Evolutionary conservation across 2,329 filamentous ascomycete genomes (phyloP).

Genomic region (Epichloe amarillans): DNA sequence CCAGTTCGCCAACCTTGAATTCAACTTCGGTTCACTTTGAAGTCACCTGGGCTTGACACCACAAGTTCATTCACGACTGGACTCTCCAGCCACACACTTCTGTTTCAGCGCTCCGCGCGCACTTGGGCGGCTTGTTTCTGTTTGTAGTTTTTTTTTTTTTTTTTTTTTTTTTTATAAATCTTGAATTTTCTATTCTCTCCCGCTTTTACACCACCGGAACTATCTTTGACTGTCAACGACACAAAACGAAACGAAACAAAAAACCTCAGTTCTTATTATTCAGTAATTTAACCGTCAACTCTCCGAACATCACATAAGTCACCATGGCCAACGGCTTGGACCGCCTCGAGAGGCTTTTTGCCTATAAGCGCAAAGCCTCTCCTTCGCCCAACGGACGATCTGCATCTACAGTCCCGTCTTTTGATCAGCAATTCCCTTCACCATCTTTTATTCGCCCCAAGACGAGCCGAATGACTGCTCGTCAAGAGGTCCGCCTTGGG

Average conservation of each 20-base stretch:
- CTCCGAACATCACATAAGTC: background rate
- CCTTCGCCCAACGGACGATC: constrained; percentile 13
- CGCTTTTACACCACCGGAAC: background rate
- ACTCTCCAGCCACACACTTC: constrained; percentile 1
- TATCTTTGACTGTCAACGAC: background rate
- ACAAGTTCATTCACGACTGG: background rate
- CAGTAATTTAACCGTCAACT: background rate
- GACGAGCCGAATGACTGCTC: constrained; percentile 40
- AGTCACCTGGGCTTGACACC: constrained; percentile 6
- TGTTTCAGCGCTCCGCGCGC: background rate
- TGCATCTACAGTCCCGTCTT: constrained; percentile 10
- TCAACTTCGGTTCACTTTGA: constrained; percentile 10
- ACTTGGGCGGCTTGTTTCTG: background rate
- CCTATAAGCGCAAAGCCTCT: constrained; percentile 26
- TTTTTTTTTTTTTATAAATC: too few relatives aligned
- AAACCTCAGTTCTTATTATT: background rate
- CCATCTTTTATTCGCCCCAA: constrained; percentile 44
- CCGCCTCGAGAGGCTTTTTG: constrained; percentile 39
- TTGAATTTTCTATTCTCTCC: background rate
- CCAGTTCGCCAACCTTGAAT: background rate
- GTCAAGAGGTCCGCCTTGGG: constrained; percentile 30
- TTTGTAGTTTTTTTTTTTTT: too few relatives aligned
- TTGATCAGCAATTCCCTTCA: constrained; percentile 31
- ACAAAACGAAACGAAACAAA: background rate
- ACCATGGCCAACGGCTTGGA: constrained; percentile 37